Evolutionary conservation across 179 eudicot genomes (phyloP).

Genomic region (Spinacia oleracea): DNA sequence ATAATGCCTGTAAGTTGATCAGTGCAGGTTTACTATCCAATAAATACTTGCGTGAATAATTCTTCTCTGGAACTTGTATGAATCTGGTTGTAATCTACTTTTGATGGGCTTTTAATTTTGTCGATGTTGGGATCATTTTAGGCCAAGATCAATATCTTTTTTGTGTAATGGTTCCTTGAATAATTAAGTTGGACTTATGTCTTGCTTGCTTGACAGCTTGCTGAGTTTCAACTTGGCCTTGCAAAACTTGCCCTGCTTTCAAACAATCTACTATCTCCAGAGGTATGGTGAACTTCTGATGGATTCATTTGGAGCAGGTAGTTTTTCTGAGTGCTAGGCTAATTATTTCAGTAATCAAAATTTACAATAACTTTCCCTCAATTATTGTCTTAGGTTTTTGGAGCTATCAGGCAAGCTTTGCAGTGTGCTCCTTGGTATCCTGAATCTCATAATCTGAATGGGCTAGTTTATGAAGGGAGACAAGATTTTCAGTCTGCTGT

Average conservation of each 20-base stretch:
- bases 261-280: slow-evolving; percentile 65
- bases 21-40: neutral
- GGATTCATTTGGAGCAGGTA: neutral
- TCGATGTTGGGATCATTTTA: neutral
- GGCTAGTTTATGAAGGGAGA: slow-evolving; percentile 80
- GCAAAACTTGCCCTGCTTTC: slow-evolving; percentile 77
- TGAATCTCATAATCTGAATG: slow-evolving; percentile 82
- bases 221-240: slow-evolving; percentile 92
- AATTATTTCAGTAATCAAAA: neutral
- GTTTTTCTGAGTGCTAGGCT: neutral
- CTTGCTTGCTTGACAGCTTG: slow-evolving; percentile 53
- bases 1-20: slow-evolving; percentile 68
- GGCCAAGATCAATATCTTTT: neutral
- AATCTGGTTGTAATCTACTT: neutral
- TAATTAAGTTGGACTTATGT: neutral
- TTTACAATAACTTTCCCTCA: neutral
- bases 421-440: slow-evolving; percentile 84
- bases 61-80: slow-evolving; percentile 8
- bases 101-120: slow-evolving; percentile 11
- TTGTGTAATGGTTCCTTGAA: slow-evolving; percentile 16
- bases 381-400: slow-evolving; percentile 62
- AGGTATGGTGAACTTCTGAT: slow-evolving; percentile 51
- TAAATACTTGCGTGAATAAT: neutral
- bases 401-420: slow-evolving; percentile 84
- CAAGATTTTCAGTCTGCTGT: slow-evolving; percentile 70